Evolutionary conservation across 176 grass and related monocot genomes (phyloP).

Genomic region (Themeda triandra): DNA sequence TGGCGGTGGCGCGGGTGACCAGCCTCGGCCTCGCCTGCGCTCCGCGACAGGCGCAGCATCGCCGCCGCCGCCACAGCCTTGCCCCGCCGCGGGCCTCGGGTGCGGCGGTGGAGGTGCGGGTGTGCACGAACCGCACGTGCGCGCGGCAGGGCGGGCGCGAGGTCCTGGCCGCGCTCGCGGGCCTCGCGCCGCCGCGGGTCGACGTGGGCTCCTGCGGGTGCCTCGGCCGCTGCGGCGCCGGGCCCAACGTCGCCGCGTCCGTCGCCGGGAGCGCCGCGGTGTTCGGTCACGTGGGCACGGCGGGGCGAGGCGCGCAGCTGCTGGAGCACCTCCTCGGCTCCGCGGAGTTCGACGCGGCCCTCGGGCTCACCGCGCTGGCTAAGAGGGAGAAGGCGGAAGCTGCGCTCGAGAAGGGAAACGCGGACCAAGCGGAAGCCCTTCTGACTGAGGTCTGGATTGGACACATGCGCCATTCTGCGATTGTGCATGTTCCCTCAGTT

Average conservation of each 20-base stretch:
- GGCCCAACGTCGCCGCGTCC: conserved; percentile 60
- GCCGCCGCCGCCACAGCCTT: not conserved
- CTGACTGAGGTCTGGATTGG: conserved; percentile 54
- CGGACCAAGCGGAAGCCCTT: conserved; percentile 60
- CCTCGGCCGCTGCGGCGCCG: conserved; percentile 74
- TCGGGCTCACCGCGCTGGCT: conserved; percentile 54
- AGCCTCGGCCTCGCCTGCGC: not conserved
- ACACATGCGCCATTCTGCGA: not conserved
- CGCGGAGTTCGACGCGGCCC: conserved; percentile 42
- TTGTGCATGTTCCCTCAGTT: not conserved
- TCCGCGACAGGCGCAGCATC: not conserved
- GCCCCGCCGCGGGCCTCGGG: not conserved
- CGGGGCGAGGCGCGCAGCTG: conserved; percentile 52
- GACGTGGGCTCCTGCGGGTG: conserved; percentile 73
- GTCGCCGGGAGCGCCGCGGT: conserved; percentile 17
- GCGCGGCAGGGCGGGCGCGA: conserved; percentile 76
- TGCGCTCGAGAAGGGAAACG: conserved; percentile 45
- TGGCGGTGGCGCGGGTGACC: not conserved
- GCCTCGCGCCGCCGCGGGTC: conserved; percentile 52
- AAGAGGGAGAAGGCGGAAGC: conserved; percentile 58
- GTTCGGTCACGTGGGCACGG: conserved; percentile 64
- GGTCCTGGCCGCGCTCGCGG: conserved; percentile 54
- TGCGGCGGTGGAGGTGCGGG: conserved; percentile 46
- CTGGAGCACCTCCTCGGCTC: conserved; percentile 58
- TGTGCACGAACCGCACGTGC: conserved; percentile 91